Evolutionary conservation across 495 filamentous ascomycete genomes (phyloP).

Genomic region (Hapsidospora chrysogenum): DNA sequence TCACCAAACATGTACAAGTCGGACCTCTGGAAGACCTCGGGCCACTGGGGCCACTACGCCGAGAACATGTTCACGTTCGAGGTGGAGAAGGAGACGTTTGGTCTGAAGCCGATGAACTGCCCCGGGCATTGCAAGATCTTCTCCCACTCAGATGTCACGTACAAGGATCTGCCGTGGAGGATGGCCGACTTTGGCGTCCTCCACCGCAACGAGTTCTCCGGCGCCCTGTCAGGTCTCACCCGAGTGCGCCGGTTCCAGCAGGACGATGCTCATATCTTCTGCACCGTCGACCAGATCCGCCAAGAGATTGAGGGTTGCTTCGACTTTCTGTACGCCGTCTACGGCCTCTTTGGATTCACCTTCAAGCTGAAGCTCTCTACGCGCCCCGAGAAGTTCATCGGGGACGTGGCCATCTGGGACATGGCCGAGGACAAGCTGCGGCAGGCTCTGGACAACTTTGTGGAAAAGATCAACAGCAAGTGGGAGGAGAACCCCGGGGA

Average conservation of each 20-base stretch:
- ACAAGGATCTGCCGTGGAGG: conserved; percentile 75
- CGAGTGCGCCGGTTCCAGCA: conserved; percentile 87
- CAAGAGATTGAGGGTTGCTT: conserved; percentile 77
- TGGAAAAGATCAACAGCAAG: conserved; percentile 37
- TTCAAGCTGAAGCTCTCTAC: conserved; percentile 95
- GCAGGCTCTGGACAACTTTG: conserved; percentile 62
- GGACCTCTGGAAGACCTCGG: conserved; percentile 80
- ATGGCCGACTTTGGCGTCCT: conserved; percentile 92
- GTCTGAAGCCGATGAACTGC: conserved; percentile 97
- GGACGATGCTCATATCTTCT: conserved; percentile 93
- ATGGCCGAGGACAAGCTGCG: conserved; percentile 65
- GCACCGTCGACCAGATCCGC: conserved; percentile 59
- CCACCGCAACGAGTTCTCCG: conserved; percentile 88
- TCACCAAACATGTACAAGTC: conserved; percentile 93
- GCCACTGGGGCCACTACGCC: conserved; percentile 89
- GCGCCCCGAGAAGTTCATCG: conserved; percentile 81
- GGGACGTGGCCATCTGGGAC: conserved; percentile 76
- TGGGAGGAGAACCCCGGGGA: conserved; percentile 90
- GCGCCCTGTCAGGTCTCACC: conserved; percentile 77
- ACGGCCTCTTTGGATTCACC: conserved; percentile 82
- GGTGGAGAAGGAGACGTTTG: conserved; percentile 74
- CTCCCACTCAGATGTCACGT: conserved; percentile 58
- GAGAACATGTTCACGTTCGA: conserved; percentile 95
- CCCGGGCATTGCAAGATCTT: conserved; percentile 75
- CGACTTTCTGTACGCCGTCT: conserved; percentile 69